Conservation (phyloP, 306 rosid genomes). For the Alnus rubra region DNA sequence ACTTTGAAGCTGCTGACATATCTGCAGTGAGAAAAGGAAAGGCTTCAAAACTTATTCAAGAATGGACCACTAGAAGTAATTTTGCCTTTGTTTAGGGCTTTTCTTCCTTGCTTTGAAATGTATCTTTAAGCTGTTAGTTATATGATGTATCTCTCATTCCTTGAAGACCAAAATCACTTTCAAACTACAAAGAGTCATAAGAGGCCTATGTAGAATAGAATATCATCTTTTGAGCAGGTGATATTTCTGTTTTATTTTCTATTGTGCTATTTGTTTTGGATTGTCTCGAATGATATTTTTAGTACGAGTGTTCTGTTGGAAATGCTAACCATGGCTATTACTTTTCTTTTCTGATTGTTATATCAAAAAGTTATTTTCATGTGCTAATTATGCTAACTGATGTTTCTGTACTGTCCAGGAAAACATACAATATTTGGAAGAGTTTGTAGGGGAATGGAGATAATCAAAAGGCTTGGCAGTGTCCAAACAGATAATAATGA, state of each 20-base stretch:
- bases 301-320: not conserved
- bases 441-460: constrained; percentile 87
- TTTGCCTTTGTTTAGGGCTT: not conserved
- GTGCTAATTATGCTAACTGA: constrained; percentile 18
- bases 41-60: not conserved
- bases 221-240: not conserved
- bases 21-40: not conserved
- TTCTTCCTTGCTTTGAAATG: not conserved
- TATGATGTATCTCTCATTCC: not conserved
- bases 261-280: not conserved
- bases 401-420: constrained; percentile 55
- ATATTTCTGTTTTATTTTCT: not conserved
- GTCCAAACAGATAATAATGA: constrained; percentile 95
- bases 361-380: constrained; percentile 6
- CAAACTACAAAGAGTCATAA: not conserved
- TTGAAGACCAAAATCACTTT: not conserved
- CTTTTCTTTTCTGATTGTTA: constrained; percentile 14
- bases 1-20: not conserved
- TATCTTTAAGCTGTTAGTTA: not conserved
- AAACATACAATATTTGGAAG: constrained; percentile 97
- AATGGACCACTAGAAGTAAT: not conserved
- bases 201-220: not conserved
- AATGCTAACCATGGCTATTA: constrained; percentile 1
- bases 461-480: constrained; percentile 93
- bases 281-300: not conserved